Evolutionary conservation across 2,329 filamentous ascomycete genomes (phyloP), one percentile per base, ranked within the genome.

Genomic region (Tolypocladium tundrense): DNA sequence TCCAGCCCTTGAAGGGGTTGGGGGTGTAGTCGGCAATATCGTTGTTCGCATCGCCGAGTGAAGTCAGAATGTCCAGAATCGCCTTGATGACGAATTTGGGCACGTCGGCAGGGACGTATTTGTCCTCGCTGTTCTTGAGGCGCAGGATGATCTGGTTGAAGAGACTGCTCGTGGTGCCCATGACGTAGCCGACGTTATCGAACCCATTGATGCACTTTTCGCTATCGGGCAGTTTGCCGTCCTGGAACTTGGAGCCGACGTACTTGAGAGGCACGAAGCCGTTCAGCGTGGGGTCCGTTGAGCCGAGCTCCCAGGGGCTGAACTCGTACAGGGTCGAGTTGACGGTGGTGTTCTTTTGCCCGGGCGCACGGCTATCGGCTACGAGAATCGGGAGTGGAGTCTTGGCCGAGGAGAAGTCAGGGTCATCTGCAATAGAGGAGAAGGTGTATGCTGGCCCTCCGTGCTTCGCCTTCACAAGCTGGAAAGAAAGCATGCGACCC

Each of bases 401-500:
- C 41, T 73, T 69, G 52, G 70, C 79, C 40, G 69, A 64, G 27
- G 67, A 66, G 64, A 82, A 80, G 59, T 69, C 64, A 51, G 71
- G 68, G 57, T 79, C 69, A 45, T 75, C 64, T 72, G 70, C 75
- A 64, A 78, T 77, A 4, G 90, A 94, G 3, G 90, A 95, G 75
- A 87, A 96, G 4, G 91, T 96, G 67, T 88, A 91, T 16, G 77
- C 79, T 16, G 87, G 84, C 0, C 90, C 91, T 42, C 91, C 91
- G 60, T 88, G 74, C 1, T 79, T 80, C 7, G 83, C 88, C 68
- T 93, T 88, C 68, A 96, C 82, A 53, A 96, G 81, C 74, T 96
- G 91, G 72, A 88, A 95, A 1, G 87, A 87, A n/a, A 96, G 79
- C 53, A 89, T 89, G 58, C 91, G 87, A 35, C 88, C 90, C 88